phyloP scores from a whole-genome alignment of 805 yeast genomes.

The Metschnikowia peoriensis region DNA sequence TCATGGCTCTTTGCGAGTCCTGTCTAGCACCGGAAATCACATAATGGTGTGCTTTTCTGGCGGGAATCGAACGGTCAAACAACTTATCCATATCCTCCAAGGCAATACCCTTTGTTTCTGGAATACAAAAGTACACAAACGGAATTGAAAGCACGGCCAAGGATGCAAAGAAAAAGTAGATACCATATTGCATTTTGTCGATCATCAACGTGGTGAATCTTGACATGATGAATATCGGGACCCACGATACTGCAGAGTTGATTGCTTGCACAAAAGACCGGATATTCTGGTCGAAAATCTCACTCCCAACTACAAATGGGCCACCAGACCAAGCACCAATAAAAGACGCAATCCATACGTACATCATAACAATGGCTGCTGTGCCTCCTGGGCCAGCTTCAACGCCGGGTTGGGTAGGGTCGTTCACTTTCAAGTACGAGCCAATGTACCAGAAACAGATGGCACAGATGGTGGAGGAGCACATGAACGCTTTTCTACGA shows the following conservation, averaged over 20 bases:
- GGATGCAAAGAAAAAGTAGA: slow-evolving; percentile 37
- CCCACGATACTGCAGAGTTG: slow-evolving; percentile 41
- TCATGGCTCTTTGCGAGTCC: slow-evolving; percentile 17
- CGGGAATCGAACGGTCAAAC: slow-evolving; percentile 23
- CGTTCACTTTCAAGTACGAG: slow-evolving; percentile 33
- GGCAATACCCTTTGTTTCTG: slow-evolving; percentile 41
- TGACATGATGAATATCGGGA: slow-evolving; percentile 38
- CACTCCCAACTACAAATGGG: slow-evolving; percentile 40
- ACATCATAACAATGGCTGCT: slow-evolving; percentile 41
- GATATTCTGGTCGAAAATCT: slow-evolving; percentile 40
- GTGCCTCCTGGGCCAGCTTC: slow-evolving; percentile 39
- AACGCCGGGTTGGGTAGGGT: slow-evolving; percentile 31
- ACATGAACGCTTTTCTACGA: slow-evolving; percentile 36
- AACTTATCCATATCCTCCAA: slow-evolving; percentile 31
- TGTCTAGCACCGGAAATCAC: slow-evolving; percentile 20
- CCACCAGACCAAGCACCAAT: slow-evolving; percentile 42
- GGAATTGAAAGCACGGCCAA: slow-evolving; percentile 35
- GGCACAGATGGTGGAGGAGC: slow-evolving; percentile 32
- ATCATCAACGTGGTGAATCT: slow-evolving; percentile 36
- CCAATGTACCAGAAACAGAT: slow-evolving; percentile 42
- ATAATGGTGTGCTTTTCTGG: slow-evolving; percentile 22
- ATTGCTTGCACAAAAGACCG: slow-evolving; percentile 40
- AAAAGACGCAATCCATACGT: slow-evolving; percentile 41
- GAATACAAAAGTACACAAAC: slow-evolving; percentile 36
- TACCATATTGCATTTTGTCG: slow-evolving; percentile 33